Evolutionary conservation across 345 rosid genomes (phyloP), one percentile per base, ranked within the genome.

Genomic region (Cardamine occulta): DNA sequence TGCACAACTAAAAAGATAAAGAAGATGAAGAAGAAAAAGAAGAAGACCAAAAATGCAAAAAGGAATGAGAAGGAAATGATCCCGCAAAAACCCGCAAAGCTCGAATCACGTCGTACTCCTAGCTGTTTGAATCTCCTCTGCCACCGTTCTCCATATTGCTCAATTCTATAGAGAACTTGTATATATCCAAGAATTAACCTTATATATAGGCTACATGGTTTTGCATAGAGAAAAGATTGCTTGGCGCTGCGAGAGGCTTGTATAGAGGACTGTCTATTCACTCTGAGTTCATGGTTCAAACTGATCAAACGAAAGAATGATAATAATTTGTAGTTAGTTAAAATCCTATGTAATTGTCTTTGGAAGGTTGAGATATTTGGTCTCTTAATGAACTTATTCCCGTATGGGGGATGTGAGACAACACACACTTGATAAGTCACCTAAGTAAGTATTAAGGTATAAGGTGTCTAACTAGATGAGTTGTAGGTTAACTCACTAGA

Each of bases 151-250:
- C 14, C 2, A 23, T 60, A 15, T 8, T 71, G 67, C 34, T 47
- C 59, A 47, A 47, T 71, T 47, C 24, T 71, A 8, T 70, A 63
- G 68, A 26, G 35, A 63, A 31, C 28, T 48, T 63, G 24, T 44
- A 29, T 29, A 53, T 15, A 28, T 54, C 34, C 18, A 53, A 4
- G n/a, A 8, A 24, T 24, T 6, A 54, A 26, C 10, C 18, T 55
- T 55, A 28, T 14, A 15, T 28, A 28, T 56, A 56, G 19, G 37
- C 12, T 55, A 56, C 37, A n/a, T 56, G 9, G n/a, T 29, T 17
- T 9, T 29, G 21, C 13, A n/a, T 29, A 29, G 29, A 56, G 23
- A 29, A 56, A 56, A 29, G 1, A 29, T 56, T 56, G 61, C 2
- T 56, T 14, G 18, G 19, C 9, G 11, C 6, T 6, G 2, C n/a